Conservation (phyloP, 2,329 filamentous ascomycete species). For the Boeremia lycopersici region DNA sequence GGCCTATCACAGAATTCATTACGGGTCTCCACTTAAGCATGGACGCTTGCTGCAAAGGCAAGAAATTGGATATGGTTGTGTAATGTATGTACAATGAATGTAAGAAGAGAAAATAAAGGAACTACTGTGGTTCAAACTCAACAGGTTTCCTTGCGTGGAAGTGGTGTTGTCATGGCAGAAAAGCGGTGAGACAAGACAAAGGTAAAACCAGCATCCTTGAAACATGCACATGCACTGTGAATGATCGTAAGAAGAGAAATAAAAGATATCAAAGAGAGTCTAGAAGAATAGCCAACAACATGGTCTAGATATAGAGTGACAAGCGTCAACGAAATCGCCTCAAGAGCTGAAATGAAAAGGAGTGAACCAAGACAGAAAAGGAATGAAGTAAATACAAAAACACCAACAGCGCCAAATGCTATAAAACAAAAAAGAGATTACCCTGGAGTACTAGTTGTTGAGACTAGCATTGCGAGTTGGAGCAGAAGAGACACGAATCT, state of each 20-base stretch:
- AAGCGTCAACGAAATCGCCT: constrained; percentile 3
- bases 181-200: constrained; percentile 5
- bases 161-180: background rate
- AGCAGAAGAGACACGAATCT: background rate
- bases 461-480: background rate
- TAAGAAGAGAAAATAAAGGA: constrained; percentile 21
- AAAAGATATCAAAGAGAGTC: constrained; percentile 16
- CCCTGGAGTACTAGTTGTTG: constrained; percentile 4
- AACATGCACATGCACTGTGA: constrained; percentile 7
- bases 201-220: background rate
- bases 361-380: constrained; percentile 12
- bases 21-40: background rate
- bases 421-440: constrained; percentile 7
- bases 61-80: constrained; percentile 1
- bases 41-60: background rate
- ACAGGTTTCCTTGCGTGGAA: background rate
- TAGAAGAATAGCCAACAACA: background rate
- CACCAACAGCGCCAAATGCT: constrained; percentile 23
- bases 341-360: background rate
- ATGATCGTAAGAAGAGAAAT: constrained; percentile 7
- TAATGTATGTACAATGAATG: constrained; percentile 24
- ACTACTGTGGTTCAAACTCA: background rate
- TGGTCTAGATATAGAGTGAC: constrained; percentile 8
- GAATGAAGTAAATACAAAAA: constrained; percentile 15
- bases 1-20: background rate